These are phyloP conservation scores for Starmerella scarabaei DNA, from an alignment of 805 yeast genomes.

Conservation along the genomic window DNA sequence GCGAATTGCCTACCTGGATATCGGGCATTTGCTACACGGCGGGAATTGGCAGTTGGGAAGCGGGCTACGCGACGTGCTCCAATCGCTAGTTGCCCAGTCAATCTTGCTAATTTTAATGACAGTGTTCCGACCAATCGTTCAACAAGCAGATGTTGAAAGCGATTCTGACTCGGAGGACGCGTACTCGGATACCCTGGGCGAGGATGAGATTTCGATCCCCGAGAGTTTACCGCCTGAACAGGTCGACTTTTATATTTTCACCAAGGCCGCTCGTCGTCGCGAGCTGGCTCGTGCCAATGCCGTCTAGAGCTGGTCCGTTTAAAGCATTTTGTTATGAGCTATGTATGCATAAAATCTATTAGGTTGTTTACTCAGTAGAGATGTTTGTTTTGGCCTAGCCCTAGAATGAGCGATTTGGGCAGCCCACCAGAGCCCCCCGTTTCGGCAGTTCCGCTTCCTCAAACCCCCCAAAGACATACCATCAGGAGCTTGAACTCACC, in stretches of 20 bases:
- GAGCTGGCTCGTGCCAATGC: slow-evolving; percentile 10
- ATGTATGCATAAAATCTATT: too few relatives aligned
- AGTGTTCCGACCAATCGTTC: slow-evolving; percentile 21
- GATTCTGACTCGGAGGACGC: slow-evolving; percentile 15
- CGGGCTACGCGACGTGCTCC: slow-evolving; percentile 18
- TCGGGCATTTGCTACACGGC: slow-evolving; percentile 12
- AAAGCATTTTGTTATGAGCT: too few relatives aligned
- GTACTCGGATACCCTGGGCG: slow-evolving; percentile 14
- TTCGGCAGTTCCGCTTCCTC: too few relatives aligned
- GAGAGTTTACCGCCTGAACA: slow-evolving; percentile 20
- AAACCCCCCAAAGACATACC: too few relatives aligned
- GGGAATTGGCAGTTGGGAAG: slow-evolving; percentile 21
- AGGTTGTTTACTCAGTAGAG: too few relatives aligned
- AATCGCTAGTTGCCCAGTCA: slow-evolving; percentile 15
- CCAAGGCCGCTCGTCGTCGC: slow-evolving; percentile 19
- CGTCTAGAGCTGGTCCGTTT: too few relatives aligned
- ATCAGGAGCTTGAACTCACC: too few relatives aligned
- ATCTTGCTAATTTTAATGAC: slow-evolving; percentile 16
- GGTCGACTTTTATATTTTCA: slow-evolving; percentile 21
- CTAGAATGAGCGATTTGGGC: too few relatives aligned
- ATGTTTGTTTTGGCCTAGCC: too few relatives aligned
- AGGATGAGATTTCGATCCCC: slow-evolving; percentile 19
- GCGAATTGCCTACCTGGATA: slow-evolving; percentile 13
- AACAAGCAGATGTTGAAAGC: slow-evolving; percentile 13
- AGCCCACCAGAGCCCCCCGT: too few relatives aligned